These are phyloP conservation scores for Aspergillus aculeatinus DNA, from an alignment of 2,329 filamentous ascomycete species.

Conservation along the genomic window DNA sequence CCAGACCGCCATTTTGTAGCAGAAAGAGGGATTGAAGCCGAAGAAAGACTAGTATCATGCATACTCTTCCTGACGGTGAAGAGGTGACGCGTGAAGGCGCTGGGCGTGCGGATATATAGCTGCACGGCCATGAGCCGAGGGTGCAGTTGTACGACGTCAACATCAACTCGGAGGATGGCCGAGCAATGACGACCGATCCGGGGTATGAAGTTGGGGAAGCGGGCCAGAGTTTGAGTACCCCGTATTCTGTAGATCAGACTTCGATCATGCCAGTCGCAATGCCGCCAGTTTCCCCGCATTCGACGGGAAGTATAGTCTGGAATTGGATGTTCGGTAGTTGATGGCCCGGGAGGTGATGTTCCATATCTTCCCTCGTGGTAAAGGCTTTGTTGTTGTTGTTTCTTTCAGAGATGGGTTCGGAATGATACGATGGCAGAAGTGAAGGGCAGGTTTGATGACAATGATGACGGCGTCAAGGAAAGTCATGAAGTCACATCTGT, in stretches of 20 bases:
- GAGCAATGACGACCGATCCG: constrained; percentile 21
- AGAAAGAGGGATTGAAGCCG: neutral
- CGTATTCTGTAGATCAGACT: neutral
- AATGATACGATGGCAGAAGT: no score
- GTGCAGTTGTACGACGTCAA: constrained; percentile 7
- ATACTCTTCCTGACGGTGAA: neutral
- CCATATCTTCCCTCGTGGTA: neutral
- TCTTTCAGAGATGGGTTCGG: no score
- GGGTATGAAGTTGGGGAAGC: constrained; percentile 14
- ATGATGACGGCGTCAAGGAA: no score
- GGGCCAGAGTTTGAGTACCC: neutral
- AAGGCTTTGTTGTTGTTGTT: neutral
- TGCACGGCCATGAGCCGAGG: constrained; percentile 9
- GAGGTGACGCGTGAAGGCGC: neutral
- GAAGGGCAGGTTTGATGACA: no score
- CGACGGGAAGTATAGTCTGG: neutral
- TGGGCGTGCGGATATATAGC: neutral
- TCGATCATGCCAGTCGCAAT: neutral
- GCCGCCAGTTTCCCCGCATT: neutral
- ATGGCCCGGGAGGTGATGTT: neutral
- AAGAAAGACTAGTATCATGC: neutral
- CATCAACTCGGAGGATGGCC: constrained; percentile 29
- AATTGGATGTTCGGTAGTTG: neutral
- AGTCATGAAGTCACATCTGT: no score
- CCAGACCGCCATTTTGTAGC: constrained; percentile 37